Base-by-base conservation (phyloP, 2,329 filamentous ascomycete genomes). In the Thelonectria olida region DNA sequence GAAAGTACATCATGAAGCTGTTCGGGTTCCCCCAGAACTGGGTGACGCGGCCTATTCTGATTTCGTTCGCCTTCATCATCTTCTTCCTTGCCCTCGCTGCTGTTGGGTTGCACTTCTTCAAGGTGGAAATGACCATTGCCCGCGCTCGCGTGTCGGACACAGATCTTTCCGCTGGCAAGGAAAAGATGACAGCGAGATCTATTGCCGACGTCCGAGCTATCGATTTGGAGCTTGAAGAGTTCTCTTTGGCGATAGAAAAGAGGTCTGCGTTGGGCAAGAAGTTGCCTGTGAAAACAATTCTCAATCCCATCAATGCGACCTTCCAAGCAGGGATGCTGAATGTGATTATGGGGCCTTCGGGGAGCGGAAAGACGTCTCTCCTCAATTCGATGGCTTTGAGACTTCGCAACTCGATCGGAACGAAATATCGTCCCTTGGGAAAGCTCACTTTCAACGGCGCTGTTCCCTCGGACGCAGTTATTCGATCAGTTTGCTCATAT, bases 271-370 rank as follows among this genome's bases (percentile, higher is more conserved):
- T 79, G 2, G 85, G 85, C 8, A 83, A 81, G 67, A 87, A 79
- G 59, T 63, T 84, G 1, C 82, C 84, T 0, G 79, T 76, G 1
- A 87, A 86, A 71, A 82, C 77, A 0, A 93, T 94, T 10, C 77
- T 94, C 13, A 84, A 89, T 55, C 89, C 90, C 0, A 82, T 93
- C 12, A 88, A 83, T 1, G 81, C 90, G 0, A 86, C 84, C 0
- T 93, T 94, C 66, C 82, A 86, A 47, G 85, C 91, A 0, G 90
- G 90, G 0, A 80, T 85, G 13, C 73, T 94, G 13, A 93, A 93
- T 64, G 84, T 93, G 22, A 91, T 94, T 65, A 93, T 93, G 90
- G 91, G 91, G 0, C 91, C 91, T 0, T 92, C 90, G 0, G 91
- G 91, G 0, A 90, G 87, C 45, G 91, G 91, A 1, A 94, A 94